These are phyloP conservation scores for Bremia lactucae DNA, from an alignment of 352 stramenopile genomes.

Conservation along the genomic window DNA sequence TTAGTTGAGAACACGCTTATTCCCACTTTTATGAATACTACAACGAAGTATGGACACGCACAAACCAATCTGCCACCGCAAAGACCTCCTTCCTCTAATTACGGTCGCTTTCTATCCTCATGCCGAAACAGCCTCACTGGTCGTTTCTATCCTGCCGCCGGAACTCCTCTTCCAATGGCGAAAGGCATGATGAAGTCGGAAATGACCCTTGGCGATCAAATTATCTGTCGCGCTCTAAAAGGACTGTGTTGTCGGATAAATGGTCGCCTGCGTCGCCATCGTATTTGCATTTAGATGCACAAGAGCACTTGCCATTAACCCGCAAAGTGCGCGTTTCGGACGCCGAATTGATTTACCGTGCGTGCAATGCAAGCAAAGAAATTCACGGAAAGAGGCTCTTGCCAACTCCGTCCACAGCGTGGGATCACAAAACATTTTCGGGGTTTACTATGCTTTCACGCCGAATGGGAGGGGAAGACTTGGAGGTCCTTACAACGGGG, in stretches of 20 bases:
- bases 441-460: conserved; percentile 19
- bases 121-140: conserved; percentile 19
- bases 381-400: conserved; percentile 14
- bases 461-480: conserved; percentile 12
- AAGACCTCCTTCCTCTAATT: conserved; percentile 8
- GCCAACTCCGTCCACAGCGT: conserved; percentile 17
- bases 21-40: background rate
- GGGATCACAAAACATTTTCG: conserved; percentile 25
- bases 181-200: conserved; percentile 4
- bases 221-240: conserved; percentile 14
- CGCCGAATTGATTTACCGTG: conserved; percentile 21
- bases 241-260: conserved; percentile 12
- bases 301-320: conserved; percentile 1
- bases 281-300: conserved; percentile 5
- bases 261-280: conserved; percentile 10
- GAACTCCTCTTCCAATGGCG: background rate
- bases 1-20: conserved; percentile 1
- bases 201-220: conserved; percentile 2
- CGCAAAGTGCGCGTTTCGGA: conserved; percentile 23
- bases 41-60: conserved; percentile 10
- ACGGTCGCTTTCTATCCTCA: conserved; percentile 2
- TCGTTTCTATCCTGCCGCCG: conserved; percentile 12
- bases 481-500: conserved; percentile 25
- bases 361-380: conserved; percentile 8
- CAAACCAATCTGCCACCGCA: conserved; percentile 12